Base-by-base conservation (phyloP, 1,284 basidiomycete species). In the Mycena citricolor region DNA sequence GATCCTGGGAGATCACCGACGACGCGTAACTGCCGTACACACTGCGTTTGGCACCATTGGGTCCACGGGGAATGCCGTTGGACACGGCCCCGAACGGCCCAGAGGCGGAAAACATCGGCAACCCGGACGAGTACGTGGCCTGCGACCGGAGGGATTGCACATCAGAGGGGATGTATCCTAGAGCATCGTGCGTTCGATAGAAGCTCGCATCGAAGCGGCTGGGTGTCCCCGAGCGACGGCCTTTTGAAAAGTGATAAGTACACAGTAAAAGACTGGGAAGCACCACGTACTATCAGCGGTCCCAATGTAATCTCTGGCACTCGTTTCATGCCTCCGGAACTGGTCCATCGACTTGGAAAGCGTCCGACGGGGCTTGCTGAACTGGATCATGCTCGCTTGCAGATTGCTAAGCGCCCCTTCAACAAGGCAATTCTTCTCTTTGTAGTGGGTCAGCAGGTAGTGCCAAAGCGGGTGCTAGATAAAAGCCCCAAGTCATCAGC, bases 321-420 rank as follows among this genome's bases (percentile, higher is more conserved):
- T 86, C 6, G 90, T 89, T 63, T 94, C 92, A 58, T 93, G 89
- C 39, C 91, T 79, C 46, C 88, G 83, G 78, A 90, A 95, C 44
- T 88, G 90, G 56, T 94, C 92, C 79, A 92, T 85, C 2, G 89
- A 85, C 63, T 91, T 91, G 51, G 78, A 78, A 17, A 92, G 74
- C 5, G 90, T 80, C 44, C 91, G 85, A 42, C 92, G 81, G 14
- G 94, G 94, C 67, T 94, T 94, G 74, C 88, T 92, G 70, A 99
- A 98, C 63, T 98, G 97, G 45, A 99, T 97, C 94, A 99, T 95
- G 68, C 91, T 94, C 5, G 93, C 79, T 64, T 98, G 97, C 28
- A 99, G 71, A 67, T 99, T 99, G 65, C 84, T 95, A 40, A 99
- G 75, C 1, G 94, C 92, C 2, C 97, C 97, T 65, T 99, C 97